Evolutionary conservation across 768 basidiomycete genomes (phyloP).

Genomic region (Xanthoconium stramineum): DNA sequence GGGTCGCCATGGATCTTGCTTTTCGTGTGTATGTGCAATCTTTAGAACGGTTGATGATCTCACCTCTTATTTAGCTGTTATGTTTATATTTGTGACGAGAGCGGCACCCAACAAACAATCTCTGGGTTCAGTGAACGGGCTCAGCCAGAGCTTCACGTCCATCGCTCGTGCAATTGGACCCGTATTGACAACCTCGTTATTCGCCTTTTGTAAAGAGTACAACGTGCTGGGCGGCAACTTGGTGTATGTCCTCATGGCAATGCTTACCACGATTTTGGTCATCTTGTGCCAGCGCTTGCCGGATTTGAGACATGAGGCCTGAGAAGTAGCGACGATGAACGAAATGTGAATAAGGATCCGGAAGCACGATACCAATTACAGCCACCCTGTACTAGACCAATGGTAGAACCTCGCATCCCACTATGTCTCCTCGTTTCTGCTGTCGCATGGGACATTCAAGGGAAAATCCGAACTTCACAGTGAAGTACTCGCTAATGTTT

Average conservation of each 20-base stretch:
- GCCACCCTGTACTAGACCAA: neutral
- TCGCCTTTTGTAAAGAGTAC: constrained; percentile 49
- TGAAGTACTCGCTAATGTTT: too few species aligned
- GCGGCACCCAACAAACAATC: constrained; percentile 51
- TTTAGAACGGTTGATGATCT: neutral
- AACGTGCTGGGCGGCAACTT: constrained; percentile 49
- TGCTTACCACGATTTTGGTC: constrained; percentile 26
- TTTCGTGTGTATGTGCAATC: constrained; percentile 26
- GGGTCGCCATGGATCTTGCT: constrained; percentile 36
- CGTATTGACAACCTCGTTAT: constrained; percentile 45
- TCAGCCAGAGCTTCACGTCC: constrained; percentile 47
- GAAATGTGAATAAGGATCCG: neutral
- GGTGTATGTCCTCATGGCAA: constrained; percentile 42
- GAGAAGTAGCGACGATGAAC: neutral
- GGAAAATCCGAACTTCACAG: too few species aligned
- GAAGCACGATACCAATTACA: too few species aligned
- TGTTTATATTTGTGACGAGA: constrained; percentile 52
- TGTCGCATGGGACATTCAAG: too few species aligned
- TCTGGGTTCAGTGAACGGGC: constrained; percentile 57
- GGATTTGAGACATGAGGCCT: constrained; percentile 7
- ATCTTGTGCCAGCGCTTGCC: constrained; percentile 21
- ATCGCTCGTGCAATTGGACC: constrained; percentile 50
- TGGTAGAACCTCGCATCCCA: neutral
- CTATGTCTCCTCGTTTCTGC: too few species aligned
- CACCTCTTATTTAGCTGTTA: constrained; percentile 33